Conservation (phyloP, 1,139 yeast genomes). For the Candida glucosophila region DNA sequence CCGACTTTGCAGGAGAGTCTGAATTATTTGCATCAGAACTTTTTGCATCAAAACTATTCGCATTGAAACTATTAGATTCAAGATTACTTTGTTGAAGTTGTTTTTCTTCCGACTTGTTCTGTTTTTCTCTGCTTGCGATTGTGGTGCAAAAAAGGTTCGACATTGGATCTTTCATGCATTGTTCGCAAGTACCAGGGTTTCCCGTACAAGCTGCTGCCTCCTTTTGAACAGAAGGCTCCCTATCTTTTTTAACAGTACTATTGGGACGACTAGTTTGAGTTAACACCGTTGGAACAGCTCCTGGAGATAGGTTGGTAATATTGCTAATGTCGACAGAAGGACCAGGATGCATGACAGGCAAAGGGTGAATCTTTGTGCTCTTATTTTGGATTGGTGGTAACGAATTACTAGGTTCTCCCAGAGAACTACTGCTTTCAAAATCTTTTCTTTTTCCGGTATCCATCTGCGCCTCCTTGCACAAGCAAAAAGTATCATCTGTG, state of each 20-base stretch:
- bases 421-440: conserved; percentile 17
- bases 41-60: conserved; percentile 3
- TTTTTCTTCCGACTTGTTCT: conserved; percentile 16
- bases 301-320: conserved; percentile 34
- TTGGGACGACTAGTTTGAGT: conserved; percentile 15
- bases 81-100: conserved; percentile 5
- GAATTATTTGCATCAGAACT: conserved; percentile 3
- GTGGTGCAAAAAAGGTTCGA: conserved; percentile 83
- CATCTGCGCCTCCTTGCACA: conserved; percentile 76
- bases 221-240: conserved; percentile 6
- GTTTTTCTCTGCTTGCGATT: conserved; percentile 60
- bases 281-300: conserved; percentile 31
- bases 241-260: conserved; percentile 7
- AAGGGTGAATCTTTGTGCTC: conserved; percentile 15
- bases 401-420: conserved; percentile 14
- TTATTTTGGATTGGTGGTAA: conserved; percentile 33
- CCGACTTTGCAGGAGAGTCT: conserved; percentile 7
- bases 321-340: conserved; percentile 49
- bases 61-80: conserved; percentile 3
- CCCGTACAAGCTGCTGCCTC: conserved; percentile 59
- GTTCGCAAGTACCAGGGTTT: conserved; percentile 78
- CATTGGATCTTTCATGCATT: conserved; percentile 84
- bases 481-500: conserved; percentile 85
- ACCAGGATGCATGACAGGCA: conserved; percentile 62
- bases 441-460: conserved; percentile 39